Evolutionary conservation across 257 asterid species (phyloP), one percentile per base, ranked within the genome.

Genomic region (Hygrophila difformis): DNA sequence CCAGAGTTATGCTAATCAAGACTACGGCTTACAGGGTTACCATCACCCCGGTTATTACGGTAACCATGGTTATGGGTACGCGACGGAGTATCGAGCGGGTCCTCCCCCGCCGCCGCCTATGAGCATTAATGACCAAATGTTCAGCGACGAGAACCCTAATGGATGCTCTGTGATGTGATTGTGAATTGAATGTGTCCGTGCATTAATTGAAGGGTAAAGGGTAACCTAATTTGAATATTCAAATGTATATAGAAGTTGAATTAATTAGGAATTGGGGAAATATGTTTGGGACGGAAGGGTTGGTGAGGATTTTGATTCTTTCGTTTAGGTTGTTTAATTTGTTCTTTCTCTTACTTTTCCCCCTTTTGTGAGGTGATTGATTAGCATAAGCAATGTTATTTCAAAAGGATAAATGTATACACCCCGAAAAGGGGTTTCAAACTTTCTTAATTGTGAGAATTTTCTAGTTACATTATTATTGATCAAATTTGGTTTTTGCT

Each of bases 131-230:
- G 76, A 68, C 16, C 72, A 77, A 7, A 74, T 74, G 81, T 91
- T 91, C 11, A 91, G 94, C 58, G 98, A 91, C 0, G 98, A 89
- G 49, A 82, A 89, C 51, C 94, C 98, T 2, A 69, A 89, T 23
- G 87, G 91, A 43, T 89, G 98, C 67, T 75, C 62, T 0, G 65
- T 89, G 37, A 89, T 89, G 98, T 89, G 58, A 52, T 12, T 35
- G 37, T n/a, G 7, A 24, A 3, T 2, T 24, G 29, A 7, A 24
- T 7, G 29, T 12, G 8, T 33, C 37, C 37, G 37, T 5, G 37
- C 37, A 33, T 33, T 24, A n/a, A 8, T 26, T 26, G 31, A 33
- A 33, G 37, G 37, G 8, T 4, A 0, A 33, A 33, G 37, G 37
- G 8, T 4, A 0, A 0, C 12, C 1, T 26, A 33, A 9, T 7